A percentile compares a stretch with the other conserved stretches of the same genome.
Evolutionary conservation across 345 rosid genomes (phyloP).

Genomic region (Clarkia xantiana): DNA sequence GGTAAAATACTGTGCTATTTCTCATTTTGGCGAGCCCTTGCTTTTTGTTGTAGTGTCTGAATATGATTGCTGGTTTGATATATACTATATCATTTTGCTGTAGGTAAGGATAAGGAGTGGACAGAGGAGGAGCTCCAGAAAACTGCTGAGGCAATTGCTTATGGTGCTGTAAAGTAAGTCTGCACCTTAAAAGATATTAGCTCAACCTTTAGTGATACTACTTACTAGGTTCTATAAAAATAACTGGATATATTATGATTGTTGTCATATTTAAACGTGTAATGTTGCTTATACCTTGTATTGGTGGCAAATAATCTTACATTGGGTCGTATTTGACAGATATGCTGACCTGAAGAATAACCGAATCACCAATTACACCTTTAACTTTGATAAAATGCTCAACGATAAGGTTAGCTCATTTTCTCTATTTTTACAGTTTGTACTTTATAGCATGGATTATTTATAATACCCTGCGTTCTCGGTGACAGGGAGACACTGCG

Average conservation of each 20-base stretch:
- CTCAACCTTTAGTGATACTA: too few species aligned
- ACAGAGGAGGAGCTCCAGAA: slow-evolving; percentile 71
- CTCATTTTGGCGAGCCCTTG: background rate
- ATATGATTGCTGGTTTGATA: background rate
- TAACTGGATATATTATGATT: too few species aligned
- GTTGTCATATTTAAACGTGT: too few species aligned
- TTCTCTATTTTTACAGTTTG: background rate
- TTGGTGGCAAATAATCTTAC: too few species aligned
- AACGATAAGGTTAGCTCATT: slow-evolving; percentile 56
- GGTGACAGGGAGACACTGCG: slow-evolving; percentile 83
- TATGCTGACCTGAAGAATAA: slow-evolving; percentile 88
- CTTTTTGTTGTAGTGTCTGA: too few species aligned
- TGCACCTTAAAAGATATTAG: background rate
- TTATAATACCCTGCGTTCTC: background rate
- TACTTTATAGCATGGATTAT: background rate
- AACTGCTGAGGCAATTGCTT: slow-evolving; percentile 89
- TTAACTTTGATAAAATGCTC: slow-evolving; percentile 80
- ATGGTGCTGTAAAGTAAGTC: slow-evolving; percentile 94
- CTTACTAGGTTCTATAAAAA: too few species aligned
- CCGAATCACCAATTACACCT: slow-evolving; percentile 58
- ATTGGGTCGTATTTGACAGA: slow-evolving; percentile 20
- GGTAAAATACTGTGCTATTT: slow-evolving; percentile 32
- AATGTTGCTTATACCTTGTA: too few species aligned
- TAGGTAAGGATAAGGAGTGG: slow-evolving; percentile 87
- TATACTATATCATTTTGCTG: slow-evolving; percentile 2